Evolutionary conservation across 139 green algal genomes (phyloP).

Genomic region (Closterium sp.): DNA sequence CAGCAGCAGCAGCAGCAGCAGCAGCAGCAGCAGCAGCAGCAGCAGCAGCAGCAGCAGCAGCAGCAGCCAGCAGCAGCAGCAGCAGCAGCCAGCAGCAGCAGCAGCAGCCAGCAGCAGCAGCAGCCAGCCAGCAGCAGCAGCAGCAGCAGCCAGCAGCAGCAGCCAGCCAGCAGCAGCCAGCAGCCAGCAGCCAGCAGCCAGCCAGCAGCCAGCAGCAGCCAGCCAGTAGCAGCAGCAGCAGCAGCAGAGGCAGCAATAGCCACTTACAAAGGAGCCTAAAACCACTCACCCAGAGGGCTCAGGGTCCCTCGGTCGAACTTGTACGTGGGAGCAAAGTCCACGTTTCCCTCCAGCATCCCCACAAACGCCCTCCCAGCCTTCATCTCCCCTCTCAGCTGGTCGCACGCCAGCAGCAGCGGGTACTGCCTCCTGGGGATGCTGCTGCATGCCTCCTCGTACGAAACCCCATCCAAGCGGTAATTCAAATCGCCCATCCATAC

Average conservation of each 20-base stretch:
- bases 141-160: no score
- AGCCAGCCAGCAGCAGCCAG: no score
- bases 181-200: no score
- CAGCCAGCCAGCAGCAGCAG: no score
- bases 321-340: constrained; percentile 86
- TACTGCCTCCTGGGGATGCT: constrained; percentile 51
- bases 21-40: not conserved
- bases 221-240: no score
- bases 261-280: not conserved
- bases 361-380: no score
- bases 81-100: no score
- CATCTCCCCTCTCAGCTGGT: not conserved
- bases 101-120: no score
- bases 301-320: constrained; percentile 80
- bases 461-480: constrained; percentile 70
- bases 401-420: constrained; percentile 63
- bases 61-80: no score
- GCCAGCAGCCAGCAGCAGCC: not conserved
- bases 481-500: constrained; percentile 93
- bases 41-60: not conserved
- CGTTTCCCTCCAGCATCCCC: constrained; percentile 64
- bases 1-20: constrained; percentile 1
- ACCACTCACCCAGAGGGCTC: constrained; percentile 28
- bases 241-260: not conserved
- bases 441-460: constrained; percentile 58